Evolutionary conservation across 805 yeast species (phyloP).

Genomic region (Ogataea nonfermentans): DNA sequence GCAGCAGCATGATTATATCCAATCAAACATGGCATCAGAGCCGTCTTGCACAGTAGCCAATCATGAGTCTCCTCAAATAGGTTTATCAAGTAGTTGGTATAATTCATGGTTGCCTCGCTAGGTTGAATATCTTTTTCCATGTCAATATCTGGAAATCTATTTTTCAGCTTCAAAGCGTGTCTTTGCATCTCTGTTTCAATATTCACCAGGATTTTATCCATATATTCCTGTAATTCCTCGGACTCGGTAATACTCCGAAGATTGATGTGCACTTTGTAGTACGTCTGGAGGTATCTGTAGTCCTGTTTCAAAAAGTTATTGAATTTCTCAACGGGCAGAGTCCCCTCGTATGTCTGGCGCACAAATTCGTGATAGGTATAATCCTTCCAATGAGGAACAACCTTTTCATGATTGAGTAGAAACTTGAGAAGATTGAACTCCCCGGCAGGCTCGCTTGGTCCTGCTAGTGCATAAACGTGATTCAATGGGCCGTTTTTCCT

Average conservation of each 20-base stretch:
- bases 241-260: constrained; percentile 64
- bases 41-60: constrained; percentile 63
- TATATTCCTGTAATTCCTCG: constrained; percentile 47
- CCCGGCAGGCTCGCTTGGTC: neutral
- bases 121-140: constrained; percentile 44
- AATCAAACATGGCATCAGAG: constrained; percentile 71
- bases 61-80: constrained; percentile 52
- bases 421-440: constrained; percentile 37
- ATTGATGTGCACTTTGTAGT: constrained; percentile 61
- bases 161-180: constrained; percentile 51
- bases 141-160: constrained; percentile 42
- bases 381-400: constrained; percentile 52
- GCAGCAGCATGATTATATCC: constrained; percentile 61
- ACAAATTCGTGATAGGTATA: constrained; percentile 67
- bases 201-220: constrained; percentile 48
- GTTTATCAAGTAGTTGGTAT: constrained; percentile 57
- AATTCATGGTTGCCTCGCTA: constrained; percentile 56
- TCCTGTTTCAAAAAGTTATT: constrained; percentile 53
- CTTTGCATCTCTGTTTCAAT: constrained; percentile 54
- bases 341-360: constrained; percentile 47
- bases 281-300: constrained; percentile 65
- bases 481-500: constrained; percentile 68
- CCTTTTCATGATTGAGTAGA: constrained; percentile 54
- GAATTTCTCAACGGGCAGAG: constrained; percentile 50
- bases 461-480: constrained; percentile 46